Percentiles rank a stretch among this genome's conserved stretches.
Evolutionary conservation across 1,139 yeast species (phyloP).

Genomic region (Kodamaea anthophila): DNA sequence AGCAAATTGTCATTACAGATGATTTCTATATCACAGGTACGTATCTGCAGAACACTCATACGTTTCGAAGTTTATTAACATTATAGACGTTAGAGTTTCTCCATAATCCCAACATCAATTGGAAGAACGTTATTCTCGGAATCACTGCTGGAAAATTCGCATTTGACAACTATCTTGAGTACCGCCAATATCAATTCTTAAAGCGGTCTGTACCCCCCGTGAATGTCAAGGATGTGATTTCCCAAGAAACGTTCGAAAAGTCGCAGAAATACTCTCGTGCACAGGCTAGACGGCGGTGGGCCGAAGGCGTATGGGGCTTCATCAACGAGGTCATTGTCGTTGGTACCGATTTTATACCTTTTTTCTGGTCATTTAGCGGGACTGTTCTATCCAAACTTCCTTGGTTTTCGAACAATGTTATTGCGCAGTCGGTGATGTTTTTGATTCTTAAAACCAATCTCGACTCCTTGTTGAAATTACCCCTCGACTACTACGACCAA

Average conservation of each 20-base stretch:
- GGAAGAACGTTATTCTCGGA: constrained; percentile 73
- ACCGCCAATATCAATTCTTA: constrained; percentile 72
- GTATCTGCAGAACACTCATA: too few species aligned
- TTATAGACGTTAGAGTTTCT: constrained; percentile 27
- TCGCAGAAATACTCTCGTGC: constrained; percentile 78
- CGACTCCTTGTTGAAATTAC: constrained; percentile 52
- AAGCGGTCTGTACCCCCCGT: constrained; percentile 51
- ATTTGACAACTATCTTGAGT: constrained; percentile 68
- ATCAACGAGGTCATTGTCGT: constrained; percentile 53
- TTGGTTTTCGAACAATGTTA: constrained; percentile 44
- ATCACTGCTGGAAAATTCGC: constrained; percentile 69
- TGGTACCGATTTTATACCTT: constrained; percentile 61
- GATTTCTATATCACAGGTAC: too few species aligned
- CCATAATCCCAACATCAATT: constrained; percentile 60
- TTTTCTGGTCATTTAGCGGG: constrained; percentile 57
- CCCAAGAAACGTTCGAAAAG: constrained; percentile 67
- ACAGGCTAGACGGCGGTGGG: constrained; percentile 63
- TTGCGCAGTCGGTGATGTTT: constrained; percentile 66
- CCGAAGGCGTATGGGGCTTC: constrained; percentile 47
- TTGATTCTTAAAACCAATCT: constrained; percentile 37
- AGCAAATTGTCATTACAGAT: too few species aligned
- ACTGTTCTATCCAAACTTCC: constrained; percentile 34
- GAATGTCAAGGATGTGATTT: constrained; percentile 58
- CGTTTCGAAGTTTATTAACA: too few species aligned
- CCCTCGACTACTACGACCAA: constrained; percentile 66